Conservation (phyloP, 768 basidiomycete genomes). For the Collybia mongolica region DNA sequence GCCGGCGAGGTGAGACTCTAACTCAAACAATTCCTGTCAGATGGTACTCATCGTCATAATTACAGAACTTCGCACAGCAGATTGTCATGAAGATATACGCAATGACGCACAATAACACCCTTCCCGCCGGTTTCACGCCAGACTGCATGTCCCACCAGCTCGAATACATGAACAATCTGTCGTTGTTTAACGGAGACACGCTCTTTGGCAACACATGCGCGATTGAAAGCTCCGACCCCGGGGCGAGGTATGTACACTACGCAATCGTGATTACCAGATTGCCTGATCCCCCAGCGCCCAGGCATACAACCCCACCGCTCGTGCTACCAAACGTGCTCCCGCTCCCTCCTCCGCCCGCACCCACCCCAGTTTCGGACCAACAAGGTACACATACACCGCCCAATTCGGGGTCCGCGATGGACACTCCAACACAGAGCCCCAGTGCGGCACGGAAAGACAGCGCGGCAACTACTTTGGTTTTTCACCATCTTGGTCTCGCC, state of each 20-base stretch:
- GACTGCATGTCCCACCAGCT: conserved; percentile 30
- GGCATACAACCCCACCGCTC: no score
- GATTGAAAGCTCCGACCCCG: conserved; percentile 7
- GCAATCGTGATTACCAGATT: no score
- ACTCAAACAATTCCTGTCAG: background rate
- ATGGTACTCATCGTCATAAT: background rate
- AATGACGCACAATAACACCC: conserved; percentile 17
- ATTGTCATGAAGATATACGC: conserved; percentile 22
- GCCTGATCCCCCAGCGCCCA: background rate
- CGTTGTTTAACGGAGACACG: conserved; percentile 18
- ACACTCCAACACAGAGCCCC: no score
- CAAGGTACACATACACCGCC: no score
- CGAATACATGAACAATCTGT: conserved; percentile 17
- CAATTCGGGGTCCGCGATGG: no score
- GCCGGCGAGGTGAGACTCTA: conserved; percentile 22
- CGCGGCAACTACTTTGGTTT: no score
- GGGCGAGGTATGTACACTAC: conserved; percentile 10
- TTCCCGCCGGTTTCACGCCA: conserved; percentile 21
- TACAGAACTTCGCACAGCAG: conserved; percentile 30
- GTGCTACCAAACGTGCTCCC: no score
- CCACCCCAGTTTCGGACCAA: background rate
- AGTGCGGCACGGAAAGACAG: no score
- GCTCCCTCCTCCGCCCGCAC: no score
- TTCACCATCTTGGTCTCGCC: no score
- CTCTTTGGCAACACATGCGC: conserved; percentile 28